Conservation (phyloP, 768 basidiomycete species). For the Serendipita sp. region DNA sequence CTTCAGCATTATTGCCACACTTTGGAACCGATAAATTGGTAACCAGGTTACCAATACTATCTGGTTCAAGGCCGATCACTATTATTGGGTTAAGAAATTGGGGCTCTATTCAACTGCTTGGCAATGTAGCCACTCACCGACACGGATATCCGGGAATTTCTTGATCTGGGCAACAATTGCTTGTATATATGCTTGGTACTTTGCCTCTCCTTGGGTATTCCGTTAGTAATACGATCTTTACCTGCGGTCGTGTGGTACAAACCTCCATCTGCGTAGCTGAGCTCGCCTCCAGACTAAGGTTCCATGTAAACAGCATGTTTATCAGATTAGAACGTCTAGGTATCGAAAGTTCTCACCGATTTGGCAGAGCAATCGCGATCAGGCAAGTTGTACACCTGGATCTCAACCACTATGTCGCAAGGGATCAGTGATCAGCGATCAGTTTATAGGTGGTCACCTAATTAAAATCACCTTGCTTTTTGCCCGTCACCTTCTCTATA, state of each 20-base stretch:
- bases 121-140: slow-evolving; percentile 7
- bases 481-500: not conserved
- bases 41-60: slow-evolving; percentile 21
- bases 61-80: slow-evolving; percentile 21
- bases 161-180: slow-evolving; percentile 5
- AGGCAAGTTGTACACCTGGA: slow-evolving; percentile 30
- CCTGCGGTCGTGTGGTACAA: not conserved
- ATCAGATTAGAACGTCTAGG: no score
- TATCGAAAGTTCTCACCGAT: slow-evolving; percentile 14
- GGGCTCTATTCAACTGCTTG: not conserved
- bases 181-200: slow-evolving; percentile 16
- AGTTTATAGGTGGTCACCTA: not conserved
- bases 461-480: not conserved
- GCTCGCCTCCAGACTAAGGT: slow-evolving; percentile 17
- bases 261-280: slow-evolving; percentile 17
- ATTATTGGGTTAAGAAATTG: not conserved
- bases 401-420: slow-evolving; percentile 22
- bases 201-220: slow-evolving; percentile 11
- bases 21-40: slow-evolving; percentile 17
- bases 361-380: slow-evolving; percentile 22
- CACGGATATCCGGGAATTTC: slow-evolving; percentile 17
- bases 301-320: not conserved
- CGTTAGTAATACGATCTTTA: not conserved
- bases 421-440: not conserved
- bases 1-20: slow-evolving; percentile 19